Conservation (phyloP, 1,284 basidiomycete genomes). For the Bjerkandera adusta region DNA sequence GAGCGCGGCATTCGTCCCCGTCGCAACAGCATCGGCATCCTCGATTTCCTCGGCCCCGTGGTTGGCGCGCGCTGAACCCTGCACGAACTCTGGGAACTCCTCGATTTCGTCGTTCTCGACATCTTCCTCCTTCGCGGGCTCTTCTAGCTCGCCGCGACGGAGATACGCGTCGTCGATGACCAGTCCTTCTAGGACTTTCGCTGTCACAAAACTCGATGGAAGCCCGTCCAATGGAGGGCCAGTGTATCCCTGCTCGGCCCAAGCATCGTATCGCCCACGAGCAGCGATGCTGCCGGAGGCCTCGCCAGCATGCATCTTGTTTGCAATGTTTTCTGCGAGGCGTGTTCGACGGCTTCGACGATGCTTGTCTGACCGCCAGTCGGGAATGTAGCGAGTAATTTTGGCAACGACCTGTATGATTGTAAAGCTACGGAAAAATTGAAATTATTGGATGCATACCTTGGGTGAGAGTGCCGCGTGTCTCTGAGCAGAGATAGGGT, state of each 20-base stretch:
- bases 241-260: slow-evolving; percentile 16
- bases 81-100: no score
- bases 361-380: slow-evolving; percentile 21
- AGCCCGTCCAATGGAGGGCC: slow-evolving; percentile 28
- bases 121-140: neutral
- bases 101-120: neutral
- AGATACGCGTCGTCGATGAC: slow-evolving; percentile 15
- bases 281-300: slow-evolving; percentile 10
- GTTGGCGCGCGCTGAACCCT: no score
- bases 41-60: no score
- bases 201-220: slow-evolving; percentile 26
- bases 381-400: slow-evolving; percentile 26
- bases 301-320: slow-evolving; percentile 17
- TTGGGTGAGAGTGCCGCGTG: slow-evolving; percentile 50
- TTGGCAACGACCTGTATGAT: slow-evolving; percentile 30
- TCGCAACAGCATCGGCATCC: no score
- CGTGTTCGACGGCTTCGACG: slow-evolving; percentile 10
- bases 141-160: slow-evolving; percentile 3
- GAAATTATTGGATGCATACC: slow-evolving; percentile 37
- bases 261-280: slow-evolving; percentile 27
- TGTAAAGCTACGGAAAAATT: neutral
- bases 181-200: slow-evolving; percentile 21
- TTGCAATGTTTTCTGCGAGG: slow-evolving; percentile 13
- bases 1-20: no score
- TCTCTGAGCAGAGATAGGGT: slow-evolving; percentile 43